Conservation (phyloP, 495 filamentous ascomycete genomes). For the Talaromyces nanjingensis region DNA sequence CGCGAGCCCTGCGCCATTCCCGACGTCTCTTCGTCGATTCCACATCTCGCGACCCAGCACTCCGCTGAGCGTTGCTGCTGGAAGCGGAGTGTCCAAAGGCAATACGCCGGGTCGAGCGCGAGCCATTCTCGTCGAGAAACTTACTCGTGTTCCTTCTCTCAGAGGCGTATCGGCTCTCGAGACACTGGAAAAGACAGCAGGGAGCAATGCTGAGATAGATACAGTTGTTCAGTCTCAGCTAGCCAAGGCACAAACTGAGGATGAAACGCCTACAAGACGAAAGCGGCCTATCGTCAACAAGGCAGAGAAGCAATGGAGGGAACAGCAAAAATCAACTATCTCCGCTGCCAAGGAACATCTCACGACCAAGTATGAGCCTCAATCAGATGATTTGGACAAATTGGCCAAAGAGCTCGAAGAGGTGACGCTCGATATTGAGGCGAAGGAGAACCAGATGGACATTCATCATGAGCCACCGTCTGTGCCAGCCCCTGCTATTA, state of each 20-base stretch:
- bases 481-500: background rate
- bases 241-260: conserved; percentile 1
- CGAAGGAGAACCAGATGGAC: conserved; percentile 17
- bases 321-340: conserved; percentile 29
- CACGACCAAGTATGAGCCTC: conserved; percentile 22
- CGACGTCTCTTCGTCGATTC: conserved; percentile 29
- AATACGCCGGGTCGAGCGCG: conserved; percentile 24
- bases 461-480: background rate
- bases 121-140: conserved; percentile 37
- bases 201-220: background rate
- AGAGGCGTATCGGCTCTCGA: conserved; percentile 35
- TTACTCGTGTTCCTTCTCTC: conserved; percentile 30
- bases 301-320: conserved; percentile 37
- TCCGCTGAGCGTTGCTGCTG: conserved; percentile 15
- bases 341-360: conserved; percentile 35
- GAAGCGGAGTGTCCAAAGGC: conserved; percentile 35
- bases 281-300: conserved; percentile 40
- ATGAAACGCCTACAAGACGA: conserved; percentile 17
- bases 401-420: conserved; percentile 40
- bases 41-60: conserved; percentile 34
- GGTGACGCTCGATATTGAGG: conserved; percentile 30
- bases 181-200: conserved; percentile 12
- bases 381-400: conserved; percentile 38
- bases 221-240: conserved; percentile 1
- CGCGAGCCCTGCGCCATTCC: conserved; percentile 8